These are phyloP conservation scores for Lachnellula occidentalis DNA, from an alignment of 2,329 filamentous ascomycete genomes.

Conservation along the genomic window DNA sequence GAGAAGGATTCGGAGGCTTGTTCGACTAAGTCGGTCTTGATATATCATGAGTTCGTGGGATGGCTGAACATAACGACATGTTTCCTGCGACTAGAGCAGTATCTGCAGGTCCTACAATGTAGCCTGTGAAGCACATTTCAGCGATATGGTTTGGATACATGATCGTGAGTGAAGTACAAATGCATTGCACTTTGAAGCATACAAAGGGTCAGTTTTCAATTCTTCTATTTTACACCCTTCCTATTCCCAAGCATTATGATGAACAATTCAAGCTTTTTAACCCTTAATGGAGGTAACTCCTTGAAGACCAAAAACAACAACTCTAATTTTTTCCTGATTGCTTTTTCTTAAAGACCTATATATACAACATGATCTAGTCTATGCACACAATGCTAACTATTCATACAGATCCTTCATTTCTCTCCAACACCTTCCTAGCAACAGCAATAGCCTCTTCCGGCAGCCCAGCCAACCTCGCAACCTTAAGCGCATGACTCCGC, in stretches of 20 bases:
- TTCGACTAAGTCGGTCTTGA: conserved; percentile 51
- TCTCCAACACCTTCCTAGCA: conserved; percentile 40
- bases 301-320: conserved; percentile 37
- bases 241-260: conserved; percentile 28
- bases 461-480: conserved; percentile 80
- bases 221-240: neutral
- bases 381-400: conserved; percentile 55
- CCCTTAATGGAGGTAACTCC: conserved; percentile 32
- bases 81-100: conserved; percentile 16
- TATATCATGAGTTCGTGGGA: conserved; percentile 20
- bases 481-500: conserved; percentile 86
- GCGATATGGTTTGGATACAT: neutral
- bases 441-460: conserved; percentile 66
- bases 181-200: neutral
- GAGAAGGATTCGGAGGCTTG: conserved; percentile 69
- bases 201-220: conserved; percentile 23
- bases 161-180: conserved; percentile 5
- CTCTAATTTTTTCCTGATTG: conserved; percentile 39
- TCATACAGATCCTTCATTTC: conserved; percentile 38
- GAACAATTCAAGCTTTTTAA: conserved; percentile 36
- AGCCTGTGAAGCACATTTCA: conserved; percentile 19
- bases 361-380: conserved; percentile 5
- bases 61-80: conserved; percentile 17
- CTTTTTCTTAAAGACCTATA: conserved; percentile 4
- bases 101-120: conserved; percentile 23